A percentile compares a stretch with the other conserved stretches of the same genome.
Conservation (phyloP, 2,329 filamentous ascomycete species). For the Karstenula rhodostoma region DNA sequence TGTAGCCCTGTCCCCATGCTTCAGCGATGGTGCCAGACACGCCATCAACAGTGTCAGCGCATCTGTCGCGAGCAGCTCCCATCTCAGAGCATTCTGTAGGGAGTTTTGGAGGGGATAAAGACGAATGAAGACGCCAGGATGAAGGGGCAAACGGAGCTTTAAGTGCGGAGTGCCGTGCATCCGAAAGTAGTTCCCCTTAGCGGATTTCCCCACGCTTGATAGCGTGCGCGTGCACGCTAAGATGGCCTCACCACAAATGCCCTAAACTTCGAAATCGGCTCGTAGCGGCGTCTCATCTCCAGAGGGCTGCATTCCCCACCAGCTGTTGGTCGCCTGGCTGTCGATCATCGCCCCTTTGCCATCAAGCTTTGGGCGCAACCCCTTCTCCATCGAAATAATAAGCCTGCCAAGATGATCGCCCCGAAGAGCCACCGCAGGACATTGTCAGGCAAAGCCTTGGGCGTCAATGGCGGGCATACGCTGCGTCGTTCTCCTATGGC, state of each 20-base stretch:
- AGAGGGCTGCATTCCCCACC: background rate
- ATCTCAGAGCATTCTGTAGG: background rate
- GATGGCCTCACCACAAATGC: background rate
- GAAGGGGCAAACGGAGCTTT: background rate
- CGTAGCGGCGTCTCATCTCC: background rate
- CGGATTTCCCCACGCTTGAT: background rate
- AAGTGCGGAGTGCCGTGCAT: background rate
- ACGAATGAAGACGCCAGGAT: background rate
- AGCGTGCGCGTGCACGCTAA: background rate
- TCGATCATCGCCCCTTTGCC: background rate
- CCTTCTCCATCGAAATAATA: background rate
- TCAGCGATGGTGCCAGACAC: conserved; percentile 33
- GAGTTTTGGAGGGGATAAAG: background rate
- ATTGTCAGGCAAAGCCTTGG: background rate
- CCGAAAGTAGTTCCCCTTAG: background rate
- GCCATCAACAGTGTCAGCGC: background rate
- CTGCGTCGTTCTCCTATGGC: background rate
- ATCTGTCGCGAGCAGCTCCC: background rate
- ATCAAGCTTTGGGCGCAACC: background rate
- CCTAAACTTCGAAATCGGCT: background rate
- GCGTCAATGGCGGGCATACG: background rate
- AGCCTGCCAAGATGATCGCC: background rate
- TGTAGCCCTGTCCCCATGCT: conserved; percentile 48
- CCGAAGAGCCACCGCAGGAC: background rate
- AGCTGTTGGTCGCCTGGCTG: background rate